Evolutionary conservation across 495 filamentous ascomycete species (phyloP).

Genomic region (Penicillium psychrofluorescens): DNA sequence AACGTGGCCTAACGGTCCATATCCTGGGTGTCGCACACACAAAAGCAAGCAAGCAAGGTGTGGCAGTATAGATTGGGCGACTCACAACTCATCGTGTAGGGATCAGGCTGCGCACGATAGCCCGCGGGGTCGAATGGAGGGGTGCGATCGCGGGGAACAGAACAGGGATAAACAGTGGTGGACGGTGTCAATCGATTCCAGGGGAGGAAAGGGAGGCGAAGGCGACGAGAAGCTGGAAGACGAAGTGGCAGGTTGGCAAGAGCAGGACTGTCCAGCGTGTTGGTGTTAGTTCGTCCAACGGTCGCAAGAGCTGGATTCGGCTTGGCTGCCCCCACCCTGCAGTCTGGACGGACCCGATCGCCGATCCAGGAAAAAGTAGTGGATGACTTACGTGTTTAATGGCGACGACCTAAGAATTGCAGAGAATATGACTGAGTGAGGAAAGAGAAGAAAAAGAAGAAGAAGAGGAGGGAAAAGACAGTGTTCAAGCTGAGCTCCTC

Average conservation of each 20-base stretch:
- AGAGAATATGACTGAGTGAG: background rate
- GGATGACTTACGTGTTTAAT: no score
- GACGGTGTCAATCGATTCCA: no score
- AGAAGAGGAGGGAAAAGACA: background rate
- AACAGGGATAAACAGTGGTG: conserved; percentile 9
- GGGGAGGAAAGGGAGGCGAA: no score
- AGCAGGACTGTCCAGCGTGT: no score
- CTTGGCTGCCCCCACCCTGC: no score
- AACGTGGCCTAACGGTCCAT: no score
- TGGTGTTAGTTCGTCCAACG: no score
- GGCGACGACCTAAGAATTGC: no score
- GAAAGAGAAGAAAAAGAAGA: background rate
- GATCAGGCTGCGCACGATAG: conserved; percentile 9
- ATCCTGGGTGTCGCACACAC: background rate
- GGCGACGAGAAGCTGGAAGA: no score
- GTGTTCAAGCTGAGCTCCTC: conserved; percentile 5
- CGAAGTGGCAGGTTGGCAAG: no score
- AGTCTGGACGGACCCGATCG: no score
- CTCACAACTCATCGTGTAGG: conserved; percentile 27
- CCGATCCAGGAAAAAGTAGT: background rate
- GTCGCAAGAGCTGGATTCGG: no score
- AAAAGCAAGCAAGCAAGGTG: background rate
- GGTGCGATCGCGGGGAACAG: background rate
- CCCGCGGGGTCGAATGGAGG: conserved; percentile 7
- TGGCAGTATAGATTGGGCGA: conserved; percentile 4